These are phyloP conservation scores for Malbranchea zuffiana DNA, from an alignment of 2,329 filamentous ascomycete genomes.

Conservation along the genomic window DNA sequence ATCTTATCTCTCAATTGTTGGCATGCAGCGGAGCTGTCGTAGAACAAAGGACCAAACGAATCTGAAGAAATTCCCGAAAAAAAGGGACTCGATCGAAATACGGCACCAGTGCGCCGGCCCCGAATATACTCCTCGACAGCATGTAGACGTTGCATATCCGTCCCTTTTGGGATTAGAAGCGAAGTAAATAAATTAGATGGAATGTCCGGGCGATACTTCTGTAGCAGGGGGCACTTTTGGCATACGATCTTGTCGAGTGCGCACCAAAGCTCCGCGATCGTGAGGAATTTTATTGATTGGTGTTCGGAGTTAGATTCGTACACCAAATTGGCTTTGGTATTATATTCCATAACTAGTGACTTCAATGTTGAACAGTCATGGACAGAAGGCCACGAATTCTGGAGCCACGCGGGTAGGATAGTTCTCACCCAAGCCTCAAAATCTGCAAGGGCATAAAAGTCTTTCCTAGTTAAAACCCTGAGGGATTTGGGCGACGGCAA, in stretches of 20 bases:
- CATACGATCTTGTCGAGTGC: conserved; percentile 43
- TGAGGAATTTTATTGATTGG: conserved; percentile 47
- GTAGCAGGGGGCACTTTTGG: conserved; percentile 31
- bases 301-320: conserved; percentile 29
- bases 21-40: background rate
- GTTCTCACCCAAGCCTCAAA: conserved; percentile 11
- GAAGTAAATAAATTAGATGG: conserved; percentile 30
- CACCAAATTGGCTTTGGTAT: background rate
- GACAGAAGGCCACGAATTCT: background rate
- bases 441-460: conserved; percentile 5
- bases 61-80: conserved; percentile 24
- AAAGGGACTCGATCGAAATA: background rate
- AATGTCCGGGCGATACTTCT: conserved; percentile 40
- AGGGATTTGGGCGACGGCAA: background rate
- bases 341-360: conserved; percentile 4
- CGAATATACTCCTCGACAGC: conserved; percentile 40
- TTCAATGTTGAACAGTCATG: background rate
- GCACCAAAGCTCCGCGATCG: conserved; percentile 48
- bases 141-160: conserved; percentile 38
- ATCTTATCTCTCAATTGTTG: conserved; percentile 24
- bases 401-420: conserved; percentile 3
- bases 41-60: background rate
- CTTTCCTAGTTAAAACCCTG: background rate
- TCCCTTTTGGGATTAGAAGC: conserved; percentile 35
- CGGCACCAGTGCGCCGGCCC: conserved; percentile 21